Percentiles rank a stretch among this genome's conserved stretches.
Evolutionary conservation across 148 eudicot genomes (phyloP).

Genomic region (Heliosperma pusillum): DNA sequence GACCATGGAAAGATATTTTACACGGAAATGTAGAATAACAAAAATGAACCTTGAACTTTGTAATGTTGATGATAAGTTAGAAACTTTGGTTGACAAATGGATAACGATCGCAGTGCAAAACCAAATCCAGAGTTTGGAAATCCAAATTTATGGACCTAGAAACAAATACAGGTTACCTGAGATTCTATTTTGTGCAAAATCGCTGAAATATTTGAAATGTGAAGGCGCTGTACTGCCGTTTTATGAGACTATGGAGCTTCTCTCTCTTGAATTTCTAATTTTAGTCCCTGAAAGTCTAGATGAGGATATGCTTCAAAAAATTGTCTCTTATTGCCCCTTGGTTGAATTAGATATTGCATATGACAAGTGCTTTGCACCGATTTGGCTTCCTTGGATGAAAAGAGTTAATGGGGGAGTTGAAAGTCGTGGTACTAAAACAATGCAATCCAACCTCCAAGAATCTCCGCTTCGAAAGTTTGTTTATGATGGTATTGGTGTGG

Average conservation of each 20-base stretch:
- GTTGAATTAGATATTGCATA: neutral
- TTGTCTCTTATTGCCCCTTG: neutral
- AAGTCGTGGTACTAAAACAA: too few species aligned
- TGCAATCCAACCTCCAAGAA: too few species aligned
- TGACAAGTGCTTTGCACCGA: neutral
- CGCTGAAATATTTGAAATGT: too few species aligned
- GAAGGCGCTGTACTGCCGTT: neutral
- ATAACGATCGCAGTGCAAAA: neutral
- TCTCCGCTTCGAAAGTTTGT: too few species aligned
- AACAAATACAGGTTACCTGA: neutral
- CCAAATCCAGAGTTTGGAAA: neutral
- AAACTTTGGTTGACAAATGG: neutral
- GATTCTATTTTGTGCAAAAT: neutral
- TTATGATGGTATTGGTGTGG: too few species aligned
- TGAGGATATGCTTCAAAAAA: constrained; percentile 1
- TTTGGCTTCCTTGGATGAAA: neutral
- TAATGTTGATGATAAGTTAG: neutral
- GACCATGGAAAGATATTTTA: neutral
- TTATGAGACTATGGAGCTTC: neutral
- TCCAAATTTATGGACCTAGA: neutral
- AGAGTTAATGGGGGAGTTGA: neutral
- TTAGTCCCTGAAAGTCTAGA: neutral
- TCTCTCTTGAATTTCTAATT: neutral
- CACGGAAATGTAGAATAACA: neutral
- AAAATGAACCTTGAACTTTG: neutral